Evolutionary conservation across 192 early-diverging fungal genomes (phyloP).

Genomic region (Coemansia sp.): DNA sequence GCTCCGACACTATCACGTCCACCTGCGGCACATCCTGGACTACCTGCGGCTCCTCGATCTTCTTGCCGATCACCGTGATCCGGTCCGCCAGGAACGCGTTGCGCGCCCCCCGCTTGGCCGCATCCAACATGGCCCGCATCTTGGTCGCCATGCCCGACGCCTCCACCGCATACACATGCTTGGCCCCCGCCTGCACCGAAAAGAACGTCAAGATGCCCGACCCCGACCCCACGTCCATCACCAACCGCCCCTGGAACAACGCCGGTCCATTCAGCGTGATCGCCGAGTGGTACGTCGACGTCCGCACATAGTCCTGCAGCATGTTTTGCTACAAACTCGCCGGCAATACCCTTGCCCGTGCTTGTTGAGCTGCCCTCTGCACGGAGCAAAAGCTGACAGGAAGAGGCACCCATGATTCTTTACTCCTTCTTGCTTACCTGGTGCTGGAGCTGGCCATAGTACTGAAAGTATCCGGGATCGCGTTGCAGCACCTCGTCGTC

Average conservation of each 20-base stretch:
- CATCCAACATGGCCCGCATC: slow-evolving; percentile 73
- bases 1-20: slow-evolving; percentile 94
- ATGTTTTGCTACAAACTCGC: slow-evolving; percentile 78
- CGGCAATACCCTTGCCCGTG: too few relatives aligned
- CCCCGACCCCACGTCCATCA: slow-evolving; percentile 94
- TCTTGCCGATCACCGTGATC: slow-evolving; percentile 76
- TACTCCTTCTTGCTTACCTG: slow-evolving; percentile 26
- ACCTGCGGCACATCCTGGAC: slow-evolving; percentile 62
- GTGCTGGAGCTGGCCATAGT: slow-evolving; percentile 48
- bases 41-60: slow-evolving; percentile 77
- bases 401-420: background rate
- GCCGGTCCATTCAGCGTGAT: slow-evolving; percentile 72
- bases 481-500: slow-evolving; percentile 41
- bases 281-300: slow-evolving; percentile 89
- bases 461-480: slow-evolving; percentile 46
- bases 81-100: slow-evolving; percentile 78
- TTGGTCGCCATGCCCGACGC: slow-evolving; percentile 91
- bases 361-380: too few relatives aligned
- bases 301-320: slow-evolving; percentile 92
- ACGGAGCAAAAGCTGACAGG: too few relatives aligned
- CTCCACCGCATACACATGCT: slow-evolving; percentile 91
- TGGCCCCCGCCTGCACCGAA: slow-evolving; percentile 89
- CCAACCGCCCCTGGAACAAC: slow-evolving; percentile 72
- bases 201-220: slow-evolving; percentile 95
- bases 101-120: slow-evolving; percentile 46